Percentiles rank a stretch among this genome's conserved stretches.
Conservation (phyloP, 2,329 filamentous ascomycete species). For the Xylariales sp. region DNA sequence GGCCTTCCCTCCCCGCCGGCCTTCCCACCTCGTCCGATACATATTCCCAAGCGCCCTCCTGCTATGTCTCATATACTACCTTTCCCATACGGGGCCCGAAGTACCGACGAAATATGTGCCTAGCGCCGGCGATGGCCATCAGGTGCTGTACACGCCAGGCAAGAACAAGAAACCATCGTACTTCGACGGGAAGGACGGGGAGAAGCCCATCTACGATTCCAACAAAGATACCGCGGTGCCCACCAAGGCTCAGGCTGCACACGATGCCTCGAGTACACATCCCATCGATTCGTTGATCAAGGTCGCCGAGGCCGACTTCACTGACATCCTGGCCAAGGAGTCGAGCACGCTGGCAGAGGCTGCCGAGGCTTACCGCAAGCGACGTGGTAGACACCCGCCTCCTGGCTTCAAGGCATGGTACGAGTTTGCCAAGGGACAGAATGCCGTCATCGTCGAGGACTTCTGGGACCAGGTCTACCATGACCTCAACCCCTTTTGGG, state of each 20-base stretch:
- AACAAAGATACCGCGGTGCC: constrained; percentile 12
- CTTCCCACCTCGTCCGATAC: constrained; percentile 39
- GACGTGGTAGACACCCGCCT: constrained; percentile 44
- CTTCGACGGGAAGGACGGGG: constrained; percentile 3
- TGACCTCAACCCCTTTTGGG: constrained; percentile 51
- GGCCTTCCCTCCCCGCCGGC: constrained; percentile 37
- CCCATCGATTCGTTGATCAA: constrained; percentile 42
- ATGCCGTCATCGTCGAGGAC: constrained; percentile 41
- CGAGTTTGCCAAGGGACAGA: constrained; percentile 35
- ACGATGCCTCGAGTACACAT: constrained; percentile 22
- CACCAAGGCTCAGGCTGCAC: constrained; percentile 13
- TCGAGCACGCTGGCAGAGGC: constrained; percentile 38
- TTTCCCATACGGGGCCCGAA: constrained; percentile 18
- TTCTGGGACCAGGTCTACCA: constrained; percentile 52
- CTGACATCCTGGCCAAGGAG: constrained; percentile 34
- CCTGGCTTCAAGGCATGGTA: constrained; percentile 46
- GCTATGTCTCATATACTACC: constrained; percentile 29
- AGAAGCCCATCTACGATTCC: constrained; percentile 12
- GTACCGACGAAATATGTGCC: constrained; percentile 15
- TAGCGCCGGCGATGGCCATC: constrained; percentile 10
- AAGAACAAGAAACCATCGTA: not conserved
- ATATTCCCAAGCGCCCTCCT: constrained; percentile 32
- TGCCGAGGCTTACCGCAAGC: constrained; percentile 39
- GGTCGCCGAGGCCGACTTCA: constrained; percentile 33
- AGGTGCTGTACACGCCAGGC: constrained; percentile 1